Conservation (phyloP, 306 rosid species). For the Carpinus viminea region DNA sequence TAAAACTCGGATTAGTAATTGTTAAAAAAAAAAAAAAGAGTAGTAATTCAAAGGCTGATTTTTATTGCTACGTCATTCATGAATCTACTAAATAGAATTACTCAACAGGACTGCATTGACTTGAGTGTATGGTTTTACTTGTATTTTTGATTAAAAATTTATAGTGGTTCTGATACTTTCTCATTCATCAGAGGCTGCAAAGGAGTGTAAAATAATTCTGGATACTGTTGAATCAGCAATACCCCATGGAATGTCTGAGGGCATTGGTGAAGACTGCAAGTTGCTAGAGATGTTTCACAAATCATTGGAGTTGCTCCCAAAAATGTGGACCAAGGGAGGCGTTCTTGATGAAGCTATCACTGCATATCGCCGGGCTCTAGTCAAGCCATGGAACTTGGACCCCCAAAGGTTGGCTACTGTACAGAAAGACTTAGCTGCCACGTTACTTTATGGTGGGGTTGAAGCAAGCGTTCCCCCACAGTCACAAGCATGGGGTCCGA, state of each 20-base stretch:
- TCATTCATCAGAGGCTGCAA: constrained; percentile 75
- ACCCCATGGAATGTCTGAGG: constrained; percentile 73
- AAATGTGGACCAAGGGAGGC: constrained; percentile 70
- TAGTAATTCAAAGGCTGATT: too few species aligned
- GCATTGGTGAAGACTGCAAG: constrained; percentile 72
- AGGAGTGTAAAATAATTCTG: constrained; percentile 74
- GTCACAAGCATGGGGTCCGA: constrained; percentile 54
- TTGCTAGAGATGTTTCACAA: constrained; percentile 80
- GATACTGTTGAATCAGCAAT: constrained; percentile 80
- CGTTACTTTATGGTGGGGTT: constrained; percentile 78
- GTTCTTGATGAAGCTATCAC: constrained; percentile 72
- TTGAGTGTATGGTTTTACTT: not conserved
- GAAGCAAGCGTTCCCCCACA: constrained; percentile 65
- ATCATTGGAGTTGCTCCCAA: constrained; percentile 82
- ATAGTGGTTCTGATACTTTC: constrained; percentile 24
- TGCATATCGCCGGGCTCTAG: constrained; percentile 63
- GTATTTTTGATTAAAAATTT: constrained; percentile 8
- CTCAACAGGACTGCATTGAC: too few species aligned
- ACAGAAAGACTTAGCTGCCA: constrained; percentile 71
- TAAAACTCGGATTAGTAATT: too few species aligned
- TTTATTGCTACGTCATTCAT: too few species aligned
- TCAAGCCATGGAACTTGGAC: constrained; percentile 89
- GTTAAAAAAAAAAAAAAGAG: not conserved
- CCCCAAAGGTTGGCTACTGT: constrained; percentile 56
- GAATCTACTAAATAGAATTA: too few species aligned